A percentile compares a stretch with the other conserved stretches of the same genome.
Conservation (phyloP, 148 eudicot genomes). For the Rhododendron molle region DNA sequence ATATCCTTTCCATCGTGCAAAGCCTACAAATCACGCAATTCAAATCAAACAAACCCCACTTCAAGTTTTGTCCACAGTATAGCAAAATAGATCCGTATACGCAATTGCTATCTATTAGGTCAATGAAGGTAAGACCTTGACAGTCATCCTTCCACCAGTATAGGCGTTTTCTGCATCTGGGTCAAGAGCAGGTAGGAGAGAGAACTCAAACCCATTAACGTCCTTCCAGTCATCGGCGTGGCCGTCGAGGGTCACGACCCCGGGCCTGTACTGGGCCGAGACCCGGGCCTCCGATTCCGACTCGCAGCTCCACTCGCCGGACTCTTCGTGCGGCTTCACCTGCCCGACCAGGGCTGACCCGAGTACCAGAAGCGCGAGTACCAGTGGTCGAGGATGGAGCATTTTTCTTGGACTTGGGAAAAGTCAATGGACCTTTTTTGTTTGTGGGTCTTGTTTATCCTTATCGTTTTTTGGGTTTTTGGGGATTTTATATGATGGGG, state of each 20-base stretch:
- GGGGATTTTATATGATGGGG: neutral
- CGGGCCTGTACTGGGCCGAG: conserved; percentile 65
- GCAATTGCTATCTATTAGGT: neutral
- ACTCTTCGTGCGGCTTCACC: conserved; percentile 51
- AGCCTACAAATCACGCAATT: conserved; percentile 36
- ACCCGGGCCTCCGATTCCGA: conserved; percentile 42
- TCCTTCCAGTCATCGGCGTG: conserved; percentile 72
- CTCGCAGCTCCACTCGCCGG: conserved; percentile 88
- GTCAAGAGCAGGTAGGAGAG: conserved; percentile 84
- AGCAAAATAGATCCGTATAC: neutral
- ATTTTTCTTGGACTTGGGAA: conserved; percentile 4
- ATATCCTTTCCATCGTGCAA: conserved; percentile 81
- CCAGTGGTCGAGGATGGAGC: neutral
- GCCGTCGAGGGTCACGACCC: conserved; percentile 67
- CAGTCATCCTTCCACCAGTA: conserved; percentile 59
- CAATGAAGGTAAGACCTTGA: conserved; percentile 40
- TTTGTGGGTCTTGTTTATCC: neutral
- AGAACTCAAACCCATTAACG: conserved; percentile 52
- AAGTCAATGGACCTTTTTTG: neutral
- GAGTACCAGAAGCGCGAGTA: neutral
- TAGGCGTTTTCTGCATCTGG: conserved; percentile 76
- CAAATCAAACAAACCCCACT: conserved; percentile 2
- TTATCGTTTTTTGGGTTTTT: neutral
- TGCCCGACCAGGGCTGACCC: conserved; percentile 4
- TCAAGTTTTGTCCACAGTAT: neutral